Conservation (phyloP, 306 rosid species). For the Corylus heterophylla region DNA sequence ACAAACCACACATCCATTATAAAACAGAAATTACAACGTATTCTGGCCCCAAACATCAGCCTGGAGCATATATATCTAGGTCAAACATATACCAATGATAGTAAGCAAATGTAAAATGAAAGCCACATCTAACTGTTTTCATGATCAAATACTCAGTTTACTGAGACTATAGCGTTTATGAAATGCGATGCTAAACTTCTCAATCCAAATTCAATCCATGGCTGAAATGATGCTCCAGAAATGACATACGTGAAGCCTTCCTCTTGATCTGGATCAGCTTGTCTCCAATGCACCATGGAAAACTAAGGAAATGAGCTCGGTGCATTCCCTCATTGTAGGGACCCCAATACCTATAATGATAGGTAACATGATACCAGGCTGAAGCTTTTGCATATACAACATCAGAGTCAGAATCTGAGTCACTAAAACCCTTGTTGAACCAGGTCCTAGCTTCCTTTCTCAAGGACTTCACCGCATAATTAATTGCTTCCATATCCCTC, state of each 20-base stretch:
- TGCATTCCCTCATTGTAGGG: constrained; percentile 50
- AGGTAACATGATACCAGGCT: constrained; percentile 78
- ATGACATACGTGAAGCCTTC: not conserved
- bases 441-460: constrained; percentile 71
- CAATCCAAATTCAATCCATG: not conserved
- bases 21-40: not conserved
- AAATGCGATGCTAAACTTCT: not conserved
- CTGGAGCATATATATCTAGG: not conserved
- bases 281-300: constrained; percentile 46
- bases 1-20: too few species aligned
- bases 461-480: constrained; percentile 52
- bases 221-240: not conserved
- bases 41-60: not conserved
- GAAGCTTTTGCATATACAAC: constrained; percentile 63
- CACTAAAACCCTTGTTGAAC: constrained; percentile 54
- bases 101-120: not conserved
- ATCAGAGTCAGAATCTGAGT: constrained; percentile 25
- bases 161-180: too few species aligned
- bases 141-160: not conserved
- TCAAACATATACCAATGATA: not conserved
- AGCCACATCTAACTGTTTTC: not conserved
- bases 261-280: constrained; percentile 35
- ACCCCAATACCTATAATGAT: constrained; percentile 64
- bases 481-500: constrained; percentile 59
- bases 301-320: constrained; percentile 46